Base-by-base conservation (phyloP, 208 protist genomes). In the Wallacemonas rigidus region DNA sequence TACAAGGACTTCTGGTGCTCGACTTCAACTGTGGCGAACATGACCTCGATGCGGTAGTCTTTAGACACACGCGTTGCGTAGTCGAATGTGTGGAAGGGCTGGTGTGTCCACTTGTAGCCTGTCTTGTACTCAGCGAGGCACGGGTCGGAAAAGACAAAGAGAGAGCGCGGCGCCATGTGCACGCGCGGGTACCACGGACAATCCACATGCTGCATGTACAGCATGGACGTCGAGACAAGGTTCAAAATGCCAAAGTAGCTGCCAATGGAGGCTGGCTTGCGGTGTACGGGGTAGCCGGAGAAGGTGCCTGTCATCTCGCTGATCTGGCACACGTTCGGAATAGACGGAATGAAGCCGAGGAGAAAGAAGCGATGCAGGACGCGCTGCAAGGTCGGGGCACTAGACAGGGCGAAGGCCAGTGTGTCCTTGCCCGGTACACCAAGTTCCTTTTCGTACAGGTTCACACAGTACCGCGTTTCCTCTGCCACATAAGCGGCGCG, bases 261-360 rank as follows among this genome's bases (percentile, higher is more conserved):
- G 8, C 93, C 93, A 62, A 97, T 88, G 44, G 90, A 83, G 6
- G 68, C 41, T 2, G 93, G 89, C 75, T 95, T 91, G 63, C 87
- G 85, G 72, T 97, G 90, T 14, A 93, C 85, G 48, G 89, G 90
- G 78, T 95, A 97, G 51, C 90, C 90, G 15, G 89, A 87, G 72
- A 95, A 97, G 76, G 85, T 94, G 53, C 90, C 89, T 17, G 95
- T 86, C 88, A 95, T 95, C 74, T 97, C 93, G 62, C 85, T 95
- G 11, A 97, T 80, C 73, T 97, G 93, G 61, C 86, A 91, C 57
- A 95, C 88, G 72, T 97, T 97, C 12, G 93, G 93, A 6, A 81
- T 73, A 3, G 79, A 78, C 2, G 93, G 91, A 67, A 97, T 95
- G 63, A 97, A 76, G 50, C 88, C 88, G 63, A 92, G 80, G 40